These are phyloP conservation scores for Fusarium bactridioides DNA, from an alignment of 2,329 filamentous ascomycete species.

Conservation along the genomic window DNA sequence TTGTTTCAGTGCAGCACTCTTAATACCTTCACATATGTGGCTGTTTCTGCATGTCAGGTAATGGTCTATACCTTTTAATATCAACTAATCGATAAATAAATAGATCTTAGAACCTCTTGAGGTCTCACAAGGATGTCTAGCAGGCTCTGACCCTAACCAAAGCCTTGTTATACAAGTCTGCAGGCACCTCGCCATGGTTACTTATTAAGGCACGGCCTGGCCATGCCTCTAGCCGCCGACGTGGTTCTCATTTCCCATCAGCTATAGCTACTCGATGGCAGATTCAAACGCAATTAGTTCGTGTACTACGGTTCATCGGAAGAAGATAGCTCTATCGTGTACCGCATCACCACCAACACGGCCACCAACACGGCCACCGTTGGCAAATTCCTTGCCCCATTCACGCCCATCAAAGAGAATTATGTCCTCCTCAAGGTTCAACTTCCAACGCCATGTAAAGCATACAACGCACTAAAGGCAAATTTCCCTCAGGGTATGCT, in stretches of 20 bases:
- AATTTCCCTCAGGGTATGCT: neutral
- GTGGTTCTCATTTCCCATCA: neutral
- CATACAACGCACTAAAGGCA: neutral
- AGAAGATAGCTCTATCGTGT: neutral
- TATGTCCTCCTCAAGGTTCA: neutral
- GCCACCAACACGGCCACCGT: fast-evolving
- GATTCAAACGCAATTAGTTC: neutral
- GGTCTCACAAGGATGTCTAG: fast-evolving
- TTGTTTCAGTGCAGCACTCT: fast-evolving
- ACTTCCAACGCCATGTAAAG: neutral
- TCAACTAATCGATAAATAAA: fast-evolving
- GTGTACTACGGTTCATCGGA: neutral
- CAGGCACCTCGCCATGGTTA: neutral
- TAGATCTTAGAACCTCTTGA: fast-evolving
- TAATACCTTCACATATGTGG: neutral
- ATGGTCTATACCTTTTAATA: neutral
- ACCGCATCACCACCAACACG: neutral
- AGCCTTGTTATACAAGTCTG: neutral
- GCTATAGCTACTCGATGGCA: neutral
- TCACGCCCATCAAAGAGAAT: neutral
- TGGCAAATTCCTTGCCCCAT: neutral
- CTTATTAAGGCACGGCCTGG: neutral
- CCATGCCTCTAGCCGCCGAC: neutral
- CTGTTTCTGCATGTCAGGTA: neutral
- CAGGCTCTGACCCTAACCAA: neutral